phyloP scores from a whole-genome alignment of 192 early-diverging fungal species.

The Allomyces arbusculus region DNA sequence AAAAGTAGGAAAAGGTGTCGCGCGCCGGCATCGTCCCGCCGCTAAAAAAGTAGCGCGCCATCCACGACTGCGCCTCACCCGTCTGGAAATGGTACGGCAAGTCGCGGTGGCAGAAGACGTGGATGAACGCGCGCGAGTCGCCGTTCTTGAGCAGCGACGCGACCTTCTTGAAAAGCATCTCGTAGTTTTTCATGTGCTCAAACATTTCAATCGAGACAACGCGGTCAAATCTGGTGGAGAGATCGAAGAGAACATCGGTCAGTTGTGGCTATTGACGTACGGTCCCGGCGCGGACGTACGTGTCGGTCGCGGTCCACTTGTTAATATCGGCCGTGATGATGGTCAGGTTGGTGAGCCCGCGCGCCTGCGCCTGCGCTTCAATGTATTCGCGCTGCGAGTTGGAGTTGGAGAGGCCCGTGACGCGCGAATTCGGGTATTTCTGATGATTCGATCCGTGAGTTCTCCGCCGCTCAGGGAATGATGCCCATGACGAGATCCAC shows the following conservation, averaged over 20 bases:
- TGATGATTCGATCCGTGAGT: constrained; percentile 2
- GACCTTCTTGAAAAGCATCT: constrained; percentile 25
- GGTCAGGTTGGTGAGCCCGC: constrained; percentile 26
- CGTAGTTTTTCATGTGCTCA: constrained; percentile 48
- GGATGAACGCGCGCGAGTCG: constrained; percentile 37
- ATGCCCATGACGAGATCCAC: not conserved
- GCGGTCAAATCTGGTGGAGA: constrained; percentile 21
- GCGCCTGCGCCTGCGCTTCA: constrained; percentile 9
- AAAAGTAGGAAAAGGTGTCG: constrained; percentile 41
- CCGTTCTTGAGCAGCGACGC: constrained; percentile 30
- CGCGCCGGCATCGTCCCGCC: constrained; percentile 25
- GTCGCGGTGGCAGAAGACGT: constrained; percentile 31
- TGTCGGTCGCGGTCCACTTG: not conserved
- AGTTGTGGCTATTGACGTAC: too few species aligned
- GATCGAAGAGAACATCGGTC: not conserved
- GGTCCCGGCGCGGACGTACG: too few species aligned
- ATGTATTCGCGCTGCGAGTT: constrained; percentile 29
- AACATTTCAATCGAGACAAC: constrained; percentile 40
- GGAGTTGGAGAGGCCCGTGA: constrained; percentile 41
- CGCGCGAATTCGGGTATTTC: constrained; percentile 28
- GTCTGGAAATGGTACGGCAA: constrained; percentile 37
- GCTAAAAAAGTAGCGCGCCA: constrained; percentile 44
- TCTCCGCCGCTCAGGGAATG: too few species aligned
- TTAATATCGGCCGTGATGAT: constrained; percentile 37
- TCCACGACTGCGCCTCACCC: constrained; percentile 28